These are phyloP conservation scores for Leccinum ochraceum DNA, from an alignment of 768 basidiomycete genomes.

Conservation along the genomic window DNA sequence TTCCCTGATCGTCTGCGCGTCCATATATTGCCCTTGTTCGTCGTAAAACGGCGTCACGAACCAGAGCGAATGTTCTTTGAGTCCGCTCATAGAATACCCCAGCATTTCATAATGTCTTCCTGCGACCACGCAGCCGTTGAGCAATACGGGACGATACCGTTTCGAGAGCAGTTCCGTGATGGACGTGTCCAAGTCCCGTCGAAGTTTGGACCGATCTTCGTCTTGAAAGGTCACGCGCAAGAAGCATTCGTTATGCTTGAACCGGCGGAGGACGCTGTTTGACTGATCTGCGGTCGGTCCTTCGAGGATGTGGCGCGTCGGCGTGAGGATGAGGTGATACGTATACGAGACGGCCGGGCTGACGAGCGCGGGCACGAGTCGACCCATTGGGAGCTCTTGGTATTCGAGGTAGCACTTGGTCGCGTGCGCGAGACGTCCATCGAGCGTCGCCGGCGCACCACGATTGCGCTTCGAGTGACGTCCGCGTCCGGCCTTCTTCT, in stretches of 20 bases:
- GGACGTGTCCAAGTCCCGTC: slow-evolving; percentile 32
- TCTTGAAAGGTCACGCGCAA: slow-evolving; percentile 51
- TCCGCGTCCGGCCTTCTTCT: neutral
- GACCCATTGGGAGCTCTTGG: slow-evolving; percentile 25
- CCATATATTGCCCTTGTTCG: slow-evolving; percentile 22
- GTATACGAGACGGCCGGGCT: slow-evolving; percentile 31
- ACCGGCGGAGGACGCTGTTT: slow-evolving; percentile 41
- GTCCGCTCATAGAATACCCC: slow-evolving; percentile 55
- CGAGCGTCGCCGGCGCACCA: slow-evolving; percentile 9
- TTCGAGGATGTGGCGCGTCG: slow-evolving; percentile 39
- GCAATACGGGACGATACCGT: slow-evolving; percentile 38
- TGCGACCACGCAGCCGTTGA: slow-evolving; percentile 39
- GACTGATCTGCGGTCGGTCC: slow-evolving; percentile 41
- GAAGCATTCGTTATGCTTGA: slow-evolving; percentile 42
- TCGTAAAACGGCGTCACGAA: slow-evolving; percentile 47
- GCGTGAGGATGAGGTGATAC: slow-evolving; percentile 42
- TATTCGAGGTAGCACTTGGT: slow-evolving; percentile 23
- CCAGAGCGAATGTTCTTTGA: slow-evolving; percentile 49
- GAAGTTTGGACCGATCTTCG: slow-evolving; percentile 41
- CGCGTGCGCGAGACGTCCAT: slow-evolving; percentile 20
- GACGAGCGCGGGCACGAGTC: slow-evolving; percentile 23
- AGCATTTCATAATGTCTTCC: slow-evolving; percentile 48
- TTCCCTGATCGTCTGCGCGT: slow-evolving; percentile 33
- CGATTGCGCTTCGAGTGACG: neutral
- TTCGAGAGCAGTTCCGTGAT: slow-evolving; percentile 34